Conservation (phyloP, 31 red algal species). For the Odonthalia washingtoniensis region DNA sequence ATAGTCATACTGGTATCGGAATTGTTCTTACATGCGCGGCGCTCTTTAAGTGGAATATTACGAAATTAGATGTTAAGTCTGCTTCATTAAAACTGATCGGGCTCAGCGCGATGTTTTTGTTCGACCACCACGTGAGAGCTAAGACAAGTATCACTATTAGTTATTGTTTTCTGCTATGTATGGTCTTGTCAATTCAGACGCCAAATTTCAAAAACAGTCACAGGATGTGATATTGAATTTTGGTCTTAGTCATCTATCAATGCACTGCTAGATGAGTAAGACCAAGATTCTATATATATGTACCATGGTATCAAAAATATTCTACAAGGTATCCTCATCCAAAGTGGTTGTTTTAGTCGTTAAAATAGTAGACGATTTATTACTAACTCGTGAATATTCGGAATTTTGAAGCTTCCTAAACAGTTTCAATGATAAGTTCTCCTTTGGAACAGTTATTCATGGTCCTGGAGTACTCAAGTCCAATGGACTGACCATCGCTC, state of each 20-base stretch:
- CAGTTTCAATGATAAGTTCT: neutral
- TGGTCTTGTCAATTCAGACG: conserved; percentile 6
- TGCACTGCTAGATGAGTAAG: too few species aligned
- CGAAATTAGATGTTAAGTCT: conserved; percentile 10
- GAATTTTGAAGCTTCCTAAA: neutral
- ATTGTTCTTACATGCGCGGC: conserved; percentile 28
- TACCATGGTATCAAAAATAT: conserved; percentile 23
- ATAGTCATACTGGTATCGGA: conserved; percentile 12
- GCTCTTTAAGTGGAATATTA: conserved; percentile 6
- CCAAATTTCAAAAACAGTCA: neutral
- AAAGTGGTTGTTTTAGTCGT: neutral
- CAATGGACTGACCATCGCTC: conserved; percentile 4
- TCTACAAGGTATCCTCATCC: neutral
- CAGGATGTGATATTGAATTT: neutral
- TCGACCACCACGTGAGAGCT: neutral
- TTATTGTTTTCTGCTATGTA: conserved; percentile 6
- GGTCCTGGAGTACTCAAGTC: conserved; percentile 21
- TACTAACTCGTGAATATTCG: neutral
- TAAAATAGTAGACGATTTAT: conserved; percentile 21
- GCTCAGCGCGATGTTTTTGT: conserved; percentile 38
- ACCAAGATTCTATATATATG: too few species aligned
- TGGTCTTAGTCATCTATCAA: conserved; percentile 5
- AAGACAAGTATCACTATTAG: neutral
- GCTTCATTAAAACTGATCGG: conserved; percentile 49
- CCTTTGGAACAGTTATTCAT: conserved; percentile 36